These are phyloP conservation scores for Betula pendula DNA, from an alignment of 306 rosid species.

Conservation along the genomic window DNA sequence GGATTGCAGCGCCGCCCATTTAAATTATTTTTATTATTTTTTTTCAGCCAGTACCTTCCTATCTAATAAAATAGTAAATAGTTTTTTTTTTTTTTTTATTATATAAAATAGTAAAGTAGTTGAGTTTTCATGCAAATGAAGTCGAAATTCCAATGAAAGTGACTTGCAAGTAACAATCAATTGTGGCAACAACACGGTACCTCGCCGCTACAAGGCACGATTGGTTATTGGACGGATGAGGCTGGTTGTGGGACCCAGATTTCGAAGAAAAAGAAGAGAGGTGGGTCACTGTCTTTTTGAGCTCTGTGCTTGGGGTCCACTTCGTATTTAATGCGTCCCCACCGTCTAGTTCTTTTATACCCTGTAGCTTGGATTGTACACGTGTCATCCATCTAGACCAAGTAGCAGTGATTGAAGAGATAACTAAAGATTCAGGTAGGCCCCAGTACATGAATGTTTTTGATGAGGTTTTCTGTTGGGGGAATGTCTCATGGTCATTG, in stretches of 20 bases:
- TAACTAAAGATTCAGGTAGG: constrained; percentile 3
- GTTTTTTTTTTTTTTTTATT: too few relatives aligned
- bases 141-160: not conserved
- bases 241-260: not conserved
- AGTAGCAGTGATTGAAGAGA: not conserved
- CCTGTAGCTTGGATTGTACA: not conserved
- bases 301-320: too few relatives aligned
- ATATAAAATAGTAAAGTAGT: too few relatives aligned
- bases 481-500: too few relatives aligned
- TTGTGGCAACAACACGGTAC: constrained; percentile 2
- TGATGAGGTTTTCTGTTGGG: too few relatives aligned
- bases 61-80: too few relatives aligned
- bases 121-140: too few relatives aligned
- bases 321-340: too few relatives aligned
- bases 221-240: not conserved
- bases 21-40: not conserved
- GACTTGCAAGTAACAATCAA: not conserved
- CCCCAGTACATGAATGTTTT: not conserved
- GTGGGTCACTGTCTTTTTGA: too few relatives aligned
- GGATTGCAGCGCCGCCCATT: not conserved
- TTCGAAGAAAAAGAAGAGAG: too few relatives aligned
- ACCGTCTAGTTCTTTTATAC: too few relatives aligned
- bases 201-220: not conserved
- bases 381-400: not conserved
- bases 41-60: too few relatives aligned